These are phyloP conservation scores for Tetrapyrgos nigripes DNA, from an alignment of 1,284 basidiomycete genomes.

Conservation along the genomic window DNA sequence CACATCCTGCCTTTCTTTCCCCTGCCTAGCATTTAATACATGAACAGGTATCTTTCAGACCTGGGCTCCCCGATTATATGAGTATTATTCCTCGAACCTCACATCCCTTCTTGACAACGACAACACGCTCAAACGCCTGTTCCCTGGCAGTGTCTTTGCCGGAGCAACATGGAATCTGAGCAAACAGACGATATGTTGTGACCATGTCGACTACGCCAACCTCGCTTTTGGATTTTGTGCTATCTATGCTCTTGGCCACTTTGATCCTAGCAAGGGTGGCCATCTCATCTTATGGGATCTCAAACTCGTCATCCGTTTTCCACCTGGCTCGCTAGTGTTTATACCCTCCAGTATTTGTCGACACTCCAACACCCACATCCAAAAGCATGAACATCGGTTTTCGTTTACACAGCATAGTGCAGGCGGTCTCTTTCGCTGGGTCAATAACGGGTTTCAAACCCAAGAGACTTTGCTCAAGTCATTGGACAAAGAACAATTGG, in stretches of 20 bases:
- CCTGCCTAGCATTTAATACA: background rate
- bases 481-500: background rate
- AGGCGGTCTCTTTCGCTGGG: conserved; percentile 30
- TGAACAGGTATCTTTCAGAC: conserved; percentile 1
- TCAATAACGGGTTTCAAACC: conserved; percentile 23
- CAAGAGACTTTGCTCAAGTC: background rate
- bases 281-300: conserved; percentile 31
- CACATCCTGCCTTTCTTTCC: background rate
- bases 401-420: conserved; percentile 20
- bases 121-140: background rate
- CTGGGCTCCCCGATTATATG: background rate
- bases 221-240: conserved; percentile 5
- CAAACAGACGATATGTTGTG: conserved; percentile 2
- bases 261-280: conserved; percentile 26
- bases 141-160: conserved; percentile 7
- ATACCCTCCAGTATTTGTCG: conserved; percentile 28
- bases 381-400: background rate
- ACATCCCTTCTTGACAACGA: background rate
- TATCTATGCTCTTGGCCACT: conserved; percentile 26
- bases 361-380: conserved; percentile 1
- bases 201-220: conserved; percentile 9
- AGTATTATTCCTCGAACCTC: background rate
- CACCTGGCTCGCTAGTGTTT: conserved; percentile 25
- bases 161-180: conserved; percentile 9
- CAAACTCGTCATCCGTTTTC: conserved; percentile 31